phyloP scores from a whole-genome alignment of 768 basidiomycete species.

The Baorangia bicolor region DNA sequence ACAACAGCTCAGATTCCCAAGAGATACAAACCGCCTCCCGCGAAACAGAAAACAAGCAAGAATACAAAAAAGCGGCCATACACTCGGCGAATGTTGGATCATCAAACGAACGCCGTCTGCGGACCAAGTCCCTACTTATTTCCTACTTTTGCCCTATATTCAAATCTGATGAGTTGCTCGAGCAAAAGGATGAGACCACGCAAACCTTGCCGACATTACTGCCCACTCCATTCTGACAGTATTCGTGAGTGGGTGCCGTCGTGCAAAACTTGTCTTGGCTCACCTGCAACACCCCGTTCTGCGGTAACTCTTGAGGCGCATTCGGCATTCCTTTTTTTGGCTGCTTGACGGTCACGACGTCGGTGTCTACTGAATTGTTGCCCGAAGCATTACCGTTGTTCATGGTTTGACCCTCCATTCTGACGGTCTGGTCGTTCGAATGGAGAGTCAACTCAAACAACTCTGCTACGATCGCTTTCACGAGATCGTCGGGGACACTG shows the following conservation, averaged over 20 bases:
- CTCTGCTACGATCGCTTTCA: slow-evolving; percentile 31
- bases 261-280: not conserved
- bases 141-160: not conserved
- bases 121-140: not conserved
- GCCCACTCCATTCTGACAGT: not conserved
- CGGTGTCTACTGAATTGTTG: too few species aligned
- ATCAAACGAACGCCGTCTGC: not conserved
- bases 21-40: not conserved
- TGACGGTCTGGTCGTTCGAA: slow-evolving; percentile 1
- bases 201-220: not conserved
- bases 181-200: not conserved
- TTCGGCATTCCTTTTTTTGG: not conserved
- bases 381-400: not conserved
- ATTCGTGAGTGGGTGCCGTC: not conserved
- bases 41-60: not conserved
- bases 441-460: slow-evolving; percentile 30
- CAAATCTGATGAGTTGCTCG: not conserved
- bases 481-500: slow-evolving; percentile 24
- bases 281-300: not conserved
- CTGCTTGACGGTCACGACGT: not conserved
- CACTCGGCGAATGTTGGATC: not conserved
- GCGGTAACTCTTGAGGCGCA: accelerated
- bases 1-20: not conserved
- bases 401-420: slow-evolving; percentile 5
- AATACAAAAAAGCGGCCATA: not conserved